Evolutionary conservation across 192 early-diverging fungal genomes (phyloP).

Genomic region (Nowakowskiella sp.): DNA sequence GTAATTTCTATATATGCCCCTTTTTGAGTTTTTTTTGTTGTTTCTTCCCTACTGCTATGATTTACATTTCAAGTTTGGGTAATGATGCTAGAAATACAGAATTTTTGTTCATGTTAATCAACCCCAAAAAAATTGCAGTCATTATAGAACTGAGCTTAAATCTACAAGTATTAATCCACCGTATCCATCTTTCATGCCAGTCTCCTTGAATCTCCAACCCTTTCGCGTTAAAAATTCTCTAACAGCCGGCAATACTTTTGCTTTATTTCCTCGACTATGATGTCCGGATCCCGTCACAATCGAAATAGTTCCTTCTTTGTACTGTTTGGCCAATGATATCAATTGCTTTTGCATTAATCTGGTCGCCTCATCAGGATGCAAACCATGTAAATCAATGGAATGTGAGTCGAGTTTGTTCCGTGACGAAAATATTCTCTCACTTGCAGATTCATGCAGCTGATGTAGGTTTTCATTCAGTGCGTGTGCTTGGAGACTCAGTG

Average conservation of each 20-base stretch:
- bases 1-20: too few relatives aligned
- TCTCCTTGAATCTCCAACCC: constrained; percentile 23
- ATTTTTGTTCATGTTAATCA: too few relatives aligned
- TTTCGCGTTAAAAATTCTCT: constrained; percentile 17
- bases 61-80: too few relatives aligned
- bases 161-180: constrained; percentile 35
- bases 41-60: too few relatives aligned
- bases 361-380: constrained; percentile 41
- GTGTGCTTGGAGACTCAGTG: constrained; percentile 31
- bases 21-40: too few relatives aligned
- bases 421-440: constrained; percentile 23
- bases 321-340: constrained; percentile 14
- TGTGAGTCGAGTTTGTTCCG: constrained; percentile 23
- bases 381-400: constrained; percentile 40
- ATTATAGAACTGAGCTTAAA: too few relatives aligned
- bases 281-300: constrained; percentile 45
- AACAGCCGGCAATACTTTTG: constrained; percentile 36
- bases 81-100: too few relatives aligned
- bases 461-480: constrained; percentile 29
- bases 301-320: constrained; percentile 19
- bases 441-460: constrained; percentile 28
- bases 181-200: constrained; percentile 29
- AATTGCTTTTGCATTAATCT: constrained; percentile 24
- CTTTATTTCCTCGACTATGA: constrained; percentile 26
- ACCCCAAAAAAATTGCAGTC: too few relatives aligned